Evolutionary conservation across 192 early-diverging fungal species (phyloP), one percentile per base, ranked within the genome.

Genomic region (Diversispora epigaea): DNA sequence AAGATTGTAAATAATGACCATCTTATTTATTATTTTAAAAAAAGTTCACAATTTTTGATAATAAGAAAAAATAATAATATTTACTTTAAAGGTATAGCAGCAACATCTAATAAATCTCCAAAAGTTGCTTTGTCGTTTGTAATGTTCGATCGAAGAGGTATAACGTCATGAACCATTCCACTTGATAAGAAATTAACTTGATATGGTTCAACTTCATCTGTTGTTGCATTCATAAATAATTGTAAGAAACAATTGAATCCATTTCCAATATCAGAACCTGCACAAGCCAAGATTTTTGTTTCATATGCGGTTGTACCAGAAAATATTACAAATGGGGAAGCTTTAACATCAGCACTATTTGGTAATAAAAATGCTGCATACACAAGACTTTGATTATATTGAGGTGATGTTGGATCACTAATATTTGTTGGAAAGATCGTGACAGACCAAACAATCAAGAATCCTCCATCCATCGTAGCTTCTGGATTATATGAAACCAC

Each of bases 211-310:
- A 6, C 14, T 62, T 32, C 32, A 15, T 62, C 39, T 12, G 22
- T 32, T 7, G 56, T 21, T 21, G n/a, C 21, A 62, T 62, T 62
- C 14, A 62, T 39, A 15, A 62, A 32, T 62, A 11, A 22, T 32
- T 62, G 60, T 15, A 62, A 62, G 32, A 62, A 62, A 62, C 60
- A 62, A 10, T 62, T 62, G 15, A 62, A 62, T 11, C 60, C 60
- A 15, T 32, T 11, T 6, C 60, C 60, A 32, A 62, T 62, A 32
- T 15, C 25, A 39, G 60, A 62, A 32, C 60, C 60, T 62, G 60
- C 14, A 62, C 60, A 62, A 15, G 60, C 60, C 32, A 62, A 62
- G 15, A 62, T 62, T 62, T 62, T 62, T 39, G 39, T 62, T 62
- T 62, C 60, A 32, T 15, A 4, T 39, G 60, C 60, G 39, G 11